A percentile compares a stretch with the other conserved stretches of the same genome.
Evolutionary conservation across 306 rosid species (phyloP).

Genomic region (Oemleria cerasiformis): DNA sequence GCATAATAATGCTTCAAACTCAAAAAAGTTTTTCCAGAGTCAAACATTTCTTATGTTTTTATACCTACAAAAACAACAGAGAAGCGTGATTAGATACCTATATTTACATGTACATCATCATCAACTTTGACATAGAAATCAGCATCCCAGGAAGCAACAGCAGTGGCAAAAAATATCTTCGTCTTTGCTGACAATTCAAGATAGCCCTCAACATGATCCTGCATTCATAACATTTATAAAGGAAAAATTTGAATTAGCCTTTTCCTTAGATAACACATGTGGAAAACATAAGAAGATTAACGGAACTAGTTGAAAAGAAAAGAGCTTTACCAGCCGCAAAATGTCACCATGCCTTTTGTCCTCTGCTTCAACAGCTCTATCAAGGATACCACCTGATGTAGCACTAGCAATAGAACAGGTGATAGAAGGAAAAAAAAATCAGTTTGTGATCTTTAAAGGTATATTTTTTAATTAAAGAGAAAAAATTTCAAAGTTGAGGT

Average conservation of each 20-base stretch:
- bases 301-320: slow-evolving; percentile 17
- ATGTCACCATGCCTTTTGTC: slow-evolving; percentile 50
- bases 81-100: slow-evolving; percentile 32
- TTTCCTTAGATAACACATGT: slow-evolving; percentile 3
- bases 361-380: slow-evolving; percentile 60
- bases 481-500: background rate
- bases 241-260: background rate
- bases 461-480: background rate
- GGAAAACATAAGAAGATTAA: background rate
- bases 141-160: slow-evolving; percentile 54
- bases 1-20: background rate
- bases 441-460: background rate
- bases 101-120: slow-evolving; percentile 60
- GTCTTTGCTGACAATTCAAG: slow-evolving; percentile 64
- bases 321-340: slow-evolving; percentile 45
- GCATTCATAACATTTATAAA: slow-evolving; percentile 13
- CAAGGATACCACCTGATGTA: slow-evolving; percentile 61
- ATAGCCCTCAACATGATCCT: slow-evolving; percentile 65
- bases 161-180: slow-evolving; percentile 47
- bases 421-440: background rate
- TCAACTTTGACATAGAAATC: slow-evolving; percentile 60
- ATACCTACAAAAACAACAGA: slow-evolving; percentile 2
- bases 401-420: slow-evolving; percentile 36
- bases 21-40: background rate
- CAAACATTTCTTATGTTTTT: background rate